phyloP scores from a whole-genome alignment of 352 stramenopile genomes.

The Blastocystis sp. region DNA sequence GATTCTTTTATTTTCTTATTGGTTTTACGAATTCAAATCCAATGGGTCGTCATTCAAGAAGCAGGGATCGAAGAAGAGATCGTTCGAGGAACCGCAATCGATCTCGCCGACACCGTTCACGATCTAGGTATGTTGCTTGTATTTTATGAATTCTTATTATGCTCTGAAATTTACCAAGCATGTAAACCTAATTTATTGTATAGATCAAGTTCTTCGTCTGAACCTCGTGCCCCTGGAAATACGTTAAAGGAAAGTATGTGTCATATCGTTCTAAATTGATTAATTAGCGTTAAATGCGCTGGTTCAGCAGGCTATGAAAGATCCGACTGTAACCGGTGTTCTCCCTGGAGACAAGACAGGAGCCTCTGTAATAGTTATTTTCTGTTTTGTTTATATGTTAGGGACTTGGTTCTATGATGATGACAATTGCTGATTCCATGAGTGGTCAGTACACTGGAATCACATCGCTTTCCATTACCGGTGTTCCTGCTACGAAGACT shows the following conservation, averaged over 20 bases:
- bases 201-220: constrained; percentile 31
- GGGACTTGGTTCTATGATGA: constrained; percentile 4
- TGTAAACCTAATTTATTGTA: neutral
- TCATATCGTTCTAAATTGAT: neutral
- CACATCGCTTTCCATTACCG: constrained; percentile 22
- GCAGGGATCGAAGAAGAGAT: constrained; percentile 41
- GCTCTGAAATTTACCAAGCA: neutral
- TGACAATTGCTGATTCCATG: constrained; percentile 50
- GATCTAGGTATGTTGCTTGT: neutral
- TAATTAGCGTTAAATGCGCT: constrained; percentile 30
- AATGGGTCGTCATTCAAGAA: constrained; percentile 42
- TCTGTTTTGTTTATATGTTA: neutral
- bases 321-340: constrained; percentile 34
- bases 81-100: constrained; percentile 7
- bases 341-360: constrained; percentile 48
- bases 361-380: neutral
- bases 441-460: neutral
- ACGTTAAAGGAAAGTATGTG: constrained; percentile 26
- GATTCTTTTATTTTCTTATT: neutral
- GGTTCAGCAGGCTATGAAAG: constrained; percentile 26
- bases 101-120: neutral
- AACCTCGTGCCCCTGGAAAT: constrained; percentile 3
- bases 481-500: constrained; percentile 39
- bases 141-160: neutral
- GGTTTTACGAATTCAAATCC: neutral